Evolutionary conservation across 1,139 yeast species (phyloP).

Genomic region (Saccharomyces pastorianus): DNA sequence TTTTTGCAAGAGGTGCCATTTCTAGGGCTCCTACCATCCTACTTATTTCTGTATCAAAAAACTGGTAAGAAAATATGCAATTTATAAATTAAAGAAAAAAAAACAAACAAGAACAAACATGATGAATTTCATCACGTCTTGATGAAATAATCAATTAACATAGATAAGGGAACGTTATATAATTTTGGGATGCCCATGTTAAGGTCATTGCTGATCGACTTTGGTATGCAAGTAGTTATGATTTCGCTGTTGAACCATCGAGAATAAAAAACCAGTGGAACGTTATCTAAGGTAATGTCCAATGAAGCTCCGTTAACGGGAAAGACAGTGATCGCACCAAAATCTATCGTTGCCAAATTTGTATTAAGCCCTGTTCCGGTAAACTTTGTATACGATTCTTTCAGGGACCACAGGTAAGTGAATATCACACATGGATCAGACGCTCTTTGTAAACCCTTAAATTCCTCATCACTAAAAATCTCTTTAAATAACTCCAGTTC

Average conservation of each 20-base stretch:
- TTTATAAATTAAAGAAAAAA: neutral
- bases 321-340: slow-evolving; percentile 7
- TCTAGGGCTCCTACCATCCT: no score
- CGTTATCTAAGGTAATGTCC: slow-evolving; percentile 8
- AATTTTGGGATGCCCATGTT: neutral
- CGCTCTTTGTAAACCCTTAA: slow-evolving; percentile 23
- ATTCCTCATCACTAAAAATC: slow-evolving; percentile 43
- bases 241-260: slow-evolving; percentile 17
- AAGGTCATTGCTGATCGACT: neutral
- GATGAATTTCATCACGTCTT: neutral
- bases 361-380: slow-evolving; percentile 55
- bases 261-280: slow-evolving; percentile 14
- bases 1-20: neutral
- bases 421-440: slow-evolving; percentile 27
- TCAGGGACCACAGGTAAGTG: slow-evolving; percentile 62
- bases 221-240: slow-evolving; percentile 10
- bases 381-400: slow-evolving; percentile 60
- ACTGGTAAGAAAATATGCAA: neutral
- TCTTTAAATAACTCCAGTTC: slow-evolving; percentile 40
- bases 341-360: slow-evolving; percentile 36
- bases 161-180: neutral
- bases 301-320: neutral
- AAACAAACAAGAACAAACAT: neutral
- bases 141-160: neutral
- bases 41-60: no score